phyloP scores from a whole-genome alignment of 2,329 filamentous ascomycete species.

The Westerdykella sp. region DNA sequence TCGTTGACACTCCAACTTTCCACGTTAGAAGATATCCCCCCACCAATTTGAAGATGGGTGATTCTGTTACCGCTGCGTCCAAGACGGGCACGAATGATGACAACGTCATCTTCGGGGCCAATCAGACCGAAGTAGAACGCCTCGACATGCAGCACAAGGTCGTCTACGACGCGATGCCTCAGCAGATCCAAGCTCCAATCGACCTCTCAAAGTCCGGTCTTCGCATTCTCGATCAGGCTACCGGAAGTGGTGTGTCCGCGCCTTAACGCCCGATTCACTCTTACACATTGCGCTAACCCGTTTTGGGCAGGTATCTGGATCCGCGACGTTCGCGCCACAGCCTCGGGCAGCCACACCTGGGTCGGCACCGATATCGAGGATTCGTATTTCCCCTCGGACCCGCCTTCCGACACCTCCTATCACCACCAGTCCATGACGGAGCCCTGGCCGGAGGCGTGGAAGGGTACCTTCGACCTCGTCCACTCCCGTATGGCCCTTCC shows the following conservation, averaged over 20 bases:
- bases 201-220: constrained; percentile 4
- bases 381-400: constrained; percentile 5
- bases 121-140: constrained; percentile 5
- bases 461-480: constrained; percentile 10
- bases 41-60: background rate
- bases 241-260: constrained; percentile 5
- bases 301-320: constrained; percentile 2
- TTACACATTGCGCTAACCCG: background rate
- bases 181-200: constrained; percentile 7
- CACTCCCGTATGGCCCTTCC: constrained; percentile 11
- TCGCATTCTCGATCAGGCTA: constrained; percentile 9
- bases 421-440: constrained; percentile 11
- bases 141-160: constrained; percentile 7
- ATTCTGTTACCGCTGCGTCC: background rate
- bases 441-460: constrained; percentile 8
- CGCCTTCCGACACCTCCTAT: constrained; percentile 5
- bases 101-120: constrained; percentile 7
- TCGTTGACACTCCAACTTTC: too few relatives aligned
- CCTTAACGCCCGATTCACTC: background rate
- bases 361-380: constrained; percentile 9
- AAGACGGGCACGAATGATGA: constrained; percentile 7
- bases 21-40: too few relatives aligned
- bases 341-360: constrained; percentile 2
- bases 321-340: constrained; percentile 3
- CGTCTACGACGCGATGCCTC: constrained; percentile 4